A percentile compares a stretch with the other conserved stretches of the same genome.
Evolutionary conservation across 257 asterid species (phyloP).

Genomic region (Linaria vulgaris): DNA sequence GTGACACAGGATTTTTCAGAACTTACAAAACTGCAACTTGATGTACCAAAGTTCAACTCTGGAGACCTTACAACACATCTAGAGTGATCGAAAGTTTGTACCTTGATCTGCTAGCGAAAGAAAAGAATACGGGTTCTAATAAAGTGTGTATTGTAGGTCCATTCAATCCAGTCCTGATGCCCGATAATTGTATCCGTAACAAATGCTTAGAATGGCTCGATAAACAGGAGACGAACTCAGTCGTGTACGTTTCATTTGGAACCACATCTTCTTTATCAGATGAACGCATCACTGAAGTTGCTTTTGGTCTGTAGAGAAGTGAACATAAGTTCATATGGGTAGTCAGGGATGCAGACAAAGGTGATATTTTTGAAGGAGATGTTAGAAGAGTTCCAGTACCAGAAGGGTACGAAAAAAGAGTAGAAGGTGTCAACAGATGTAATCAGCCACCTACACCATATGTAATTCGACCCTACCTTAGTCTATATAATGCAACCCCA

Average conservation of each 20-base stretch:
- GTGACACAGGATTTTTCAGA: constrained; percentile 11
- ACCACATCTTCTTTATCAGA: constrained; percentile 21
- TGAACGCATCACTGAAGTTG: constrained; percentile 18
- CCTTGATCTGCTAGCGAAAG: constrained; percentile 18
- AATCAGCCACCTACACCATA: no score
- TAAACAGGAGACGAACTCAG: constrained; percentile 24
- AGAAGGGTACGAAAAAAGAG: constrained; percentile 46
- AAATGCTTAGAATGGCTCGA: constrained; percentile 30
- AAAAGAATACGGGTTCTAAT: not conserved
- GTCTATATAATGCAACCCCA: no score
- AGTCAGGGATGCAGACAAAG: constrained; percentile 37
- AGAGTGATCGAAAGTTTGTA: constrained; percentile 16
- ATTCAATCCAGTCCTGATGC: constrained; percentile 21
- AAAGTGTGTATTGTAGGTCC: constrained; percentile 23
- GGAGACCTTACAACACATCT: constrained; percentile 20
- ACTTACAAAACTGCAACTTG: constrained; percentile 1
- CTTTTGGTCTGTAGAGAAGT: constrained; percentile 26
- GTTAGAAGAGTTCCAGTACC: constrained; percentile 25
- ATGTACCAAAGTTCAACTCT: constrained; percentile 2
- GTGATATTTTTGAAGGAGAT: constrained; percentile 38
- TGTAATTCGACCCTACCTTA: no score
- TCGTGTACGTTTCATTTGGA: constrained; percentile 28
- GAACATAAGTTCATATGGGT: constrained; percentile 36
- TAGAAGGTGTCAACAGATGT: no score
- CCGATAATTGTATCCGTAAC: not conserved